A percentile compares a stretch with the other conserved stretches of the same genome.
phyloP scores from a whole-genome alignment of 192 early-diverging fungal genomes.

The Chytriomyces sp. region DNA sequence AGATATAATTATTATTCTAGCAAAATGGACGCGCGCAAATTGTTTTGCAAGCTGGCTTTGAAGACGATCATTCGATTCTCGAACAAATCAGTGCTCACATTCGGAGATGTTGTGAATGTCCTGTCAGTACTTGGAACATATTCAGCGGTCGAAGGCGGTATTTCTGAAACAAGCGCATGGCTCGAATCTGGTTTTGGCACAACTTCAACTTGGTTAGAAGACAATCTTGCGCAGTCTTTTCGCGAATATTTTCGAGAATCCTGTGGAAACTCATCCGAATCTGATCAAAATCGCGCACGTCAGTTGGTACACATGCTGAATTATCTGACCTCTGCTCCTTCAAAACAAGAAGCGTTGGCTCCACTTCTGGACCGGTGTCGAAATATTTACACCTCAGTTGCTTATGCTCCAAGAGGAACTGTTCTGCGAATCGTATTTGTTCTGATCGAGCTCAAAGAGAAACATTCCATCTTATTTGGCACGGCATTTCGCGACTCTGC shows the following conservation, averaged over 20 bases:
- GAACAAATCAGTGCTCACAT: neutral
- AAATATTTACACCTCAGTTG: neutral
- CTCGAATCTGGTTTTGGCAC: constrained; percentile 19
- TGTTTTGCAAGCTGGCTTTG: constrained; percentile 19
- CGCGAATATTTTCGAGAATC: no score
- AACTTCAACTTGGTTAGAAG: no score
- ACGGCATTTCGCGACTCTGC: no score
- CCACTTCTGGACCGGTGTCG: constrained; percentile 7
- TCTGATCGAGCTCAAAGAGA: neutral
- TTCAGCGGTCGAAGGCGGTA: neutral
- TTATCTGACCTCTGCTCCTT: neutral
- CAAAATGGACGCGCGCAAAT: constrained; percentile 18
- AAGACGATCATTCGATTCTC: neutral
- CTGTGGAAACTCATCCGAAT: no score
- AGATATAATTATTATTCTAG: constrained; percentile 2
- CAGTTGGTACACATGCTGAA: constrained; percentile 5
- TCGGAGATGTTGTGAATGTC: constrained; percentile 1
- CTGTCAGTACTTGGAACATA: neutral
- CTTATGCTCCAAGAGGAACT: constrained; percentile 21
- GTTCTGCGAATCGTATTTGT: neutral
- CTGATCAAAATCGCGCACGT: neutral
- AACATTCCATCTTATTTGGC: no score
- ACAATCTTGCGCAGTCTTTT: no score
- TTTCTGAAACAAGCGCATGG: neutral
- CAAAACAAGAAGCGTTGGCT: neutral